These are phyloP conservation scores for Volvox reticuliferus DNA, from an alignment of 139 green algal genomes.

Conservation along the genomic window DNA sequence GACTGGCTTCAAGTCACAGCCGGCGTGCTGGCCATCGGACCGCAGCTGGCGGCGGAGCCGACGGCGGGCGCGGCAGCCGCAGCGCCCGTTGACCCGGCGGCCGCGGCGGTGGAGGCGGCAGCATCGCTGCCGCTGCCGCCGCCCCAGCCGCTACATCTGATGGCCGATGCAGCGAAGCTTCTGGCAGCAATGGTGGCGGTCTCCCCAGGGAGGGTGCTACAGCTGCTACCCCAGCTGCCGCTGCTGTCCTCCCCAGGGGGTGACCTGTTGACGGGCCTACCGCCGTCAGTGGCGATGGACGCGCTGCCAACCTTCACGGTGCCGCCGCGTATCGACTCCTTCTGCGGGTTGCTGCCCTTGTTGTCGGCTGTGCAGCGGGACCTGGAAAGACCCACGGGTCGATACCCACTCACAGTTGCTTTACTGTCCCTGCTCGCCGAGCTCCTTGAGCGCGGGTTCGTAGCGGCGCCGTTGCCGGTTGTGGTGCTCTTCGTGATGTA, in stretches of 20 bases:
- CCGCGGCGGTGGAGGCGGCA: not conserved
- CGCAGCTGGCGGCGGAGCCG: conserved; percentile 4
- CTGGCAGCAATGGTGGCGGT: conserved; percentile 43
- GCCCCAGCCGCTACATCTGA: conserved; percentile 48
- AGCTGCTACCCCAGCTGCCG: conserved; percentile 43
- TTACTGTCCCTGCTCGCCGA: conserved; percentile 56
- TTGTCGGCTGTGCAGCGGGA: conserved; percentile 47
- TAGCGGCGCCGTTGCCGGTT: conserved; percentile 13
- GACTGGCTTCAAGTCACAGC: conserved; percentile 25
- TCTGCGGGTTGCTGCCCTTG: conserved; percentile 44
- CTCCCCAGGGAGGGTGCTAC: conserved; percentile 52
- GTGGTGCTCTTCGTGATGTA: conserved; percentile 54
- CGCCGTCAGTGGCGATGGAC: conserved; percentile 23
- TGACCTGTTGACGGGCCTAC: conserved; percentile 39
- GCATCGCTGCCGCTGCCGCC: not conserved
- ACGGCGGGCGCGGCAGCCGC: not conserved
- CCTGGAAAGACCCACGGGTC: conserved; percentile 53
- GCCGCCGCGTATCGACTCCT: not conserved
- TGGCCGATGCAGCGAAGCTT: conserved; percentile 41
- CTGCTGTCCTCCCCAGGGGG: conserved; percentile 24
- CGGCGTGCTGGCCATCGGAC: conserved; percentile 25
- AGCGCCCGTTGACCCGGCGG: no score
- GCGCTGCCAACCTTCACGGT: conserved; percentile 20
- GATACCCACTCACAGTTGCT: conserved; percentile 63
- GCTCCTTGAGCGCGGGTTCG: conserved; percentile 53